A percentile compares a stretch with the other conserved stretches of the same genome.
Evolutionary conservation across 2,329 filamentous ascomycete genomes (phyloP).

Genomic region (Fusarium miscanthi): DNA sequence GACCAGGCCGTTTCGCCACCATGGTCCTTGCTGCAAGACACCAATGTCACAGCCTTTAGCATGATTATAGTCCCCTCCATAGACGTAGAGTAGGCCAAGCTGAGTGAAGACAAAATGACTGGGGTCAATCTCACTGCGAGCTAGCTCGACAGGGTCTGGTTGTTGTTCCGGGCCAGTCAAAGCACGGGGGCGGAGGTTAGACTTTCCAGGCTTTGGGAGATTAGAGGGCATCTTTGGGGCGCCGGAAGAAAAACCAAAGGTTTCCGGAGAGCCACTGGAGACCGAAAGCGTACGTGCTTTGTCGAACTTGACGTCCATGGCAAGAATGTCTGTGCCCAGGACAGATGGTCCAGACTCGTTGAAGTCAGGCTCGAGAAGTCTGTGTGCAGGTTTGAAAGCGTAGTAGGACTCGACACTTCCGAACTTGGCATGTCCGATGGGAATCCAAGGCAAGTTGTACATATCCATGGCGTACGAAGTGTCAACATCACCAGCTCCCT

Average conservation of each 20-base stretch:
- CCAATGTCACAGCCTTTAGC: neutral
- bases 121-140: neutral
- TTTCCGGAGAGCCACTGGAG: neutral
- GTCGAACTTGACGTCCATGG: neutral
- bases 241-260: neutral
- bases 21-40: neutral
- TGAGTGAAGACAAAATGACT: conserved; percentile 1
- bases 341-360: neutral
- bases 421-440: neutral
- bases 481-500: too few relatives aligned
- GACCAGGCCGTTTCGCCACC: neutral
- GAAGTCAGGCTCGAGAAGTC: too few relatives aligned
- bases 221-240: neutral
- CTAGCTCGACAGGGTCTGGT: neutral
- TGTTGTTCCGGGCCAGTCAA: neutral
- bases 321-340: neutral
- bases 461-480: too few relatives aligned
- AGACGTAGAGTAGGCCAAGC: neutral
- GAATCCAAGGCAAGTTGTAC: neutral
- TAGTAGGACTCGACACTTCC: neutral
- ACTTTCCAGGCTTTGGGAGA: neutral
- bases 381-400: neutral
- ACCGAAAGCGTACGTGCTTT: neutral
- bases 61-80: neutral
- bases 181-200: neutral